phyloP scores from a whole-genome alignment of 305 asterid species.

The Solanum aculeatissimum region DNA sequence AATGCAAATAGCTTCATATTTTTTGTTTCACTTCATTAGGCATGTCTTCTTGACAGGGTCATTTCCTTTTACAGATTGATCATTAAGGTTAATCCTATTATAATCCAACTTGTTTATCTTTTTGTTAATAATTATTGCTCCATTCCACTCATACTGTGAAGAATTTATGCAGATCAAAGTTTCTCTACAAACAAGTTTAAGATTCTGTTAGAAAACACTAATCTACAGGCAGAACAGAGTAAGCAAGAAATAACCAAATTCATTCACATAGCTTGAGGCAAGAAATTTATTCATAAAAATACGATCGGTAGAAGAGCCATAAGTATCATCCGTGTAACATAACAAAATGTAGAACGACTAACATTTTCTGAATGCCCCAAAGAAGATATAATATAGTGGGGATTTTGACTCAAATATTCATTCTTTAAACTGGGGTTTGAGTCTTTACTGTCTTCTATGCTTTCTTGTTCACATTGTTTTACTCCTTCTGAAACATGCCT shows the following conservation, averaged over 20 bases:
- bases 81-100: neutral
- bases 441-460: neutral
- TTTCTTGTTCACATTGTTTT: conserved; percentile 7
- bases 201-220: neutral
- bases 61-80: neutral
- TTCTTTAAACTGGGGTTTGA: neutral
- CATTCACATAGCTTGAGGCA: neutral
- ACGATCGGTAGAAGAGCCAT: neutral
- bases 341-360: neutral
- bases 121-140: neutral
- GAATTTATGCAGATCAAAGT: neutral
- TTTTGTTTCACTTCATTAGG: neutral
- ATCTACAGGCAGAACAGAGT: neutral
- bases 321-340: neutral
- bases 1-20: neutral
- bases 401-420: neutral
- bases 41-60: neutral
- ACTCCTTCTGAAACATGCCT: conserved; percentile 12
- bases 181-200: neutral
- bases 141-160: neutral
- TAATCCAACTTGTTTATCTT: no score
- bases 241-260: conserved; percentile 42
- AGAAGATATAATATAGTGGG: neutral
- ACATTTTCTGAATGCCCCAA: neutral
- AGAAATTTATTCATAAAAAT: neutral